phyloP scores from a whole-genome alignment of 495 filamentous ascomycete species.

The Penicillium egyptiacum region DNA sequence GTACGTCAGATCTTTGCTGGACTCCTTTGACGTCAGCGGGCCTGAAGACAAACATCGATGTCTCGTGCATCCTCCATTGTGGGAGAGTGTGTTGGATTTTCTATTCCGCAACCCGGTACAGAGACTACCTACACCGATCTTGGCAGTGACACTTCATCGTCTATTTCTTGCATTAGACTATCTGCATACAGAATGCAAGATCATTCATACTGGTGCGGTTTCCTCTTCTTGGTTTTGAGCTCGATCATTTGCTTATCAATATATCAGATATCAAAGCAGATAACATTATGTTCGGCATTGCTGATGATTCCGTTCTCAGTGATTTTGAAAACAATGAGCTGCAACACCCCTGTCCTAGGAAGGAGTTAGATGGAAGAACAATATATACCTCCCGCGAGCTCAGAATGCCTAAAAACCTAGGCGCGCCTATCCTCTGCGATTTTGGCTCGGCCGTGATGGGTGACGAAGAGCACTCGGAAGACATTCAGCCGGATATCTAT shows the following conservation, averaged over 20 bases:
- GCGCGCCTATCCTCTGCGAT: conserved; percentile 28
- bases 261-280: conserved; percentile 39
- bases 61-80: conserved; percentile 45
- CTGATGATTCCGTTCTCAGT: conserved; percentile 36
- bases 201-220: conserved; percentile 41
- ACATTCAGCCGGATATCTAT: conserved; percentile 41
- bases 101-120: conserved; percentile 29
- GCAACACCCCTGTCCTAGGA: conserved; percentile 29
- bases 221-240: background rate
- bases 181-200: conserved; percentile 48
- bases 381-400: conserved; percentile 33
- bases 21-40: conserved; percentile 35
- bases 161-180: conserved; percentile 47
- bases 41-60: conserved; percentile 42
- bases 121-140: conserved; percentile 25
- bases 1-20: conserved; percentile 29
- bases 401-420: conserved; percentile 18
- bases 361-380: conserved; percentile 29
- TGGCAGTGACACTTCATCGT: conserved; percentile 30
- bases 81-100: conserved; percentile 42
- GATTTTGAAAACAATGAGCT: conserved; percentile 34
- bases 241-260: conserved; percentile 6
- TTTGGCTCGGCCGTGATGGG: conserved; percentile 27
- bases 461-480: conserved; percentile 19
- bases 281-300: conserved; percentile 40